These are phyloP conservation scores for Sporothrix humicola DNA, from an alignment of 2,329 filamentous ascomycete genomes.

Conservation along the genomic window DNA sequence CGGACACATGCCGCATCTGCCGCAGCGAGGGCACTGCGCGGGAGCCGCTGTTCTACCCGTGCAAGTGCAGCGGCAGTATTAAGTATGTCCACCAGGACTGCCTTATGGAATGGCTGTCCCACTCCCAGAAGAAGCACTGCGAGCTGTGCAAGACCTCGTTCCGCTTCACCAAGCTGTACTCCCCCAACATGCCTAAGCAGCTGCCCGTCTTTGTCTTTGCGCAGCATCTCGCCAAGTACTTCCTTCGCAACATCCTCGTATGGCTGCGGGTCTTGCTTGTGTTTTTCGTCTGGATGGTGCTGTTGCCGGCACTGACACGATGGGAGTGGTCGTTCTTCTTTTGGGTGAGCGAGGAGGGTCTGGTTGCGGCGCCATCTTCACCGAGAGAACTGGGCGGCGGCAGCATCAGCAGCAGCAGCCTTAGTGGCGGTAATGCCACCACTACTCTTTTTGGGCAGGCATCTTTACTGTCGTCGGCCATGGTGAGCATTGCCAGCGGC, in stretches of 20 bases:
- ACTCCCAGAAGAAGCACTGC: conserved; percentile 99
- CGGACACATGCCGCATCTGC: conserved; percentile 96
- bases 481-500: neutral
- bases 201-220: conserved; percentile 83
- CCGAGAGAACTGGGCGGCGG: neutral
- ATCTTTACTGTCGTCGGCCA: neutral
- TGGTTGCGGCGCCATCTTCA: conserved; percentile 41
- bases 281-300: conserved; percentile 82
- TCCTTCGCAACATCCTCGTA: conserved; percentile 71
- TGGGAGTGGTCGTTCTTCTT: conserved; percentile 92
- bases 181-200: conserved; percentile 86
- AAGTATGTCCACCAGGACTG: conserved; percentile 98
- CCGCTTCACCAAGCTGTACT: conserved; percentile 96
- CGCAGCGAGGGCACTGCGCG: conserved; percentile 80
- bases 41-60: conserved; percentile 94
- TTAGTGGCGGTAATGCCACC: neutral
- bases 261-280: conserved; percentile 83
- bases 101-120: conserved; percentile 97
- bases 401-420: neutral
- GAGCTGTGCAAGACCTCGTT: conserved; percentile 99
- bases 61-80: conserved; percentile 98
- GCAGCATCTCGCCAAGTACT: conserved; percentile 76
- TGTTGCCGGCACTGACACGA: conserved; percentile 88
- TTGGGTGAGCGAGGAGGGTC: conserved; percentile 85
- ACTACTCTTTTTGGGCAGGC: neutral